Evolutionary conservation across 768 basidiomycete species (phyloP), one percentile per base, ranked within the genome.

Genomic region (Amanita jacksonii): DNA sequence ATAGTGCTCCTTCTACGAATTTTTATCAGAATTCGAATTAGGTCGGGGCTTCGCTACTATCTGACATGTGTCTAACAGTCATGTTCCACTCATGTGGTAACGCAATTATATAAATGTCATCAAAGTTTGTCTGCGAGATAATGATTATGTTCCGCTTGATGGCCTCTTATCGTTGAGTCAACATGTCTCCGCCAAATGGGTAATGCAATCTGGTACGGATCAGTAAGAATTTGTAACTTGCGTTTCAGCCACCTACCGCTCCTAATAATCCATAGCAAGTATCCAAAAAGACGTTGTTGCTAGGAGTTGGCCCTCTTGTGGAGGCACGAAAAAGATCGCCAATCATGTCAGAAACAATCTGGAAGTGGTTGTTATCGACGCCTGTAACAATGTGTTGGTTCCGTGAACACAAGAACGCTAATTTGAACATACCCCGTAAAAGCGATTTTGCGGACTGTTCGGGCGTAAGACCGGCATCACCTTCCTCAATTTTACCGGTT

Each of bases 301-400:
- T 62, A 1, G 82, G 82, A 0, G 78, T 65, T 22, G 74, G 62
- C 0, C 84, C 87, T 15, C 79, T 69, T 0, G 82, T 79, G 5
- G 73, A 77, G 5, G 79, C 70, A 16, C 83, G 70, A 58, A 93
- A 83, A 15, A 90, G 49, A 40, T 69, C 62, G 3, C 79, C 77
- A 25, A 81, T 72, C 22, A 87, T 61, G 52, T 90, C 82, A 18
- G 72, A 76, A 0, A 83, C 78, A 46, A 91, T 89, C 48, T 92
- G 85, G 43, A 73, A 77, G 4, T 85, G 63, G 19, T 81, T 81
- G 16, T 67, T 73, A 52, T 77, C 68, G 8, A 93, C 70, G 19
- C 88, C 88, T 81, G 49, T 9, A 24, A 25, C 16, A 35, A 35
- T 7, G 4, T 10, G 28, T 23, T 39, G 20, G 15, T 23, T 7